These are phyloP conservation scores for Proliferodiscus dingleyae DNA, from an alignment of 2,329 filamentous ascomycete species.

Conservation along the genomic window DNA sequence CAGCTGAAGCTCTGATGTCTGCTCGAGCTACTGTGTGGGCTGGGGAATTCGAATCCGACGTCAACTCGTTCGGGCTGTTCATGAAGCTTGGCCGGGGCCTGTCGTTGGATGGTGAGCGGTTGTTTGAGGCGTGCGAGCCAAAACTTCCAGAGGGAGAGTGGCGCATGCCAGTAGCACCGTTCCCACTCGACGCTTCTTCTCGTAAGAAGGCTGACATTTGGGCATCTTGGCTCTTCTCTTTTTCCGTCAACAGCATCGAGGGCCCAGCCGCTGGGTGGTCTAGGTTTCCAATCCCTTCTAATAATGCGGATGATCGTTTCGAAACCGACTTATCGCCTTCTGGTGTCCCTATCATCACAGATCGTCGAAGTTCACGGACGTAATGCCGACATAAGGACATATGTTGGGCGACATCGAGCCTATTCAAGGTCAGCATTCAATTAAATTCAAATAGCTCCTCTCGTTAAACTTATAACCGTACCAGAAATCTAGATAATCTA, in stretches of 20 bases:
- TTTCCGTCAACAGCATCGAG: slow-evolving; percentile 60
- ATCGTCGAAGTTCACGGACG: slow-evolving; percentile 88
- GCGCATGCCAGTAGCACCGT: slow-evolving; percentile 43
- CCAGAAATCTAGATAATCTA: slow-evolving; percentile 99
- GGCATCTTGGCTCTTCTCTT: slow-evolving; percentile 76
- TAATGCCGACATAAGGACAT: slow-evolving; percentile 97
- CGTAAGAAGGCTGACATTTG: slow-evolving; percentile 88
- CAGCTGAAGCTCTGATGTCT: slow-evolving; percentile 87
- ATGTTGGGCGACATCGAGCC: slow-evolving; percentile 98
- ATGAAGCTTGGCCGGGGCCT: slow-evolving; percentile 48
- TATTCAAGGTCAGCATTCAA: slow-evolving; percentile 35
- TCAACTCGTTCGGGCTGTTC: slow-evolving; percentile 56
- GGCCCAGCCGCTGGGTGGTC: slow-evolving; percentile 53
- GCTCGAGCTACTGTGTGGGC: slow-evolving; percentile 79
- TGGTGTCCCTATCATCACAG: slow-evolving; percentile 87
- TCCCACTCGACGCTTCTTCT: slow-evolving; percentile 53
- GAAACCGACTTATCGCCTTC: slow-evolving; percentile 74
- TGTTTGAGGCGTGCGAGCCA: slow-evolving; percentile 22
- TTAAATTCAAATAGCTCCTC: neutral
- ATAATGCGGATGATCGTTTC: slow-evolving; percentile 76
- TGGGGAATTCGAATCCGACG: slow-evolving; percentile 76
- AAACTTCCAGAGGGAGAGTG: slow-evolving; percentile 48
- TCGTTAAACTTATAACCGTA: slow-evolving; percentile 40
- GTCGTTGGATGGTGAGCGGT: slow-evolving; percentile 41
- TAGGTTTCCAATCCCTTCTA: slow-evolving; percentile 69